Evolutionary conservation across 768 basidiomycete genomes (phyloP), one percentile per base, ranked within the genome.

Genomic region (Kwoniella dendrophila): DNA sequence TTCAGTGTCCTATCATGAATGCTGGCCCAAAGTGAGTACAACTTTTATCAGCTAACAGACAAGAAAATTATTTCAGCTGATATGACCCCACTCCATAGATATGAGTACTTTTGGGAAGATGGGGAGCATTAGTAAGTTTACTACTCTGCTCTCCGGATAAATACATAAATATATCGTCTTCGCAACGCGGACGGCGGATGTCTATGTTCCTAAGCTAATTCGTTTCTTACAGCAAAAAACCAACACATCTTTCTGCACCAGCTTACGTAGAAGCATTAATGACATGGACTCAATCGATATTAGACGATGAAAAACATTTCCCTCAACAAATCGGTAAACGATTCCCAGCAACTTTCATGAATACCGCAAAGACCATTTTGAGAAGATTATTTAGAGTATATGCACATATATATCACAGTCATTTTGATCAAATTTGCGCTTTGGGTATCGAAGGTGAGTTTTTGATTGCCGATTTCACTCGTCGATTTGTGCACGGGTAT

Each of bases 391-490:
- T 99, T 84, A 86, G 96, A 18, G 90, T 99, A 41, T 99, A 99
- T 77, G 96, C 93, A 20, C 96, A 99, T 78, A 87, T 98, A 74
- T 99, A 99, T 82, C 95, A 93, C 83, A 95, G 92, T 69, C 96
- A 99, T 80, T 98, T 99, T 78, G 96, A 98, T 72, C 95, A 98
- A 72, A 91, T 98, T 62, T 98, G 95, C 78, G 96, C 96, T 14
- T 81, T 99, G 47, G 94, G 94, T 4, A 97, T 99, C 54, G 96
- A 99, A 85, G 95, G 95, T 95, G 63, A 40, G 82, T 74, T 33
- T 12, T 4, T 7, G 14, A 16, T 22, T 22, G 14, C n/a, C n/a
- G 24, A 3, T 14, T 24, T 44, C 4, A 10, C 3, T 44, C n/a
- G 43, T 10, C 22, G 22, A n/a, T 4, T 7, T 20, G 16, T n/a